These are phyloP conservation scores for Clavispora asparagi DNA, from an alignment of 805 yeast species.

Conservation along the genomic window DNA sequence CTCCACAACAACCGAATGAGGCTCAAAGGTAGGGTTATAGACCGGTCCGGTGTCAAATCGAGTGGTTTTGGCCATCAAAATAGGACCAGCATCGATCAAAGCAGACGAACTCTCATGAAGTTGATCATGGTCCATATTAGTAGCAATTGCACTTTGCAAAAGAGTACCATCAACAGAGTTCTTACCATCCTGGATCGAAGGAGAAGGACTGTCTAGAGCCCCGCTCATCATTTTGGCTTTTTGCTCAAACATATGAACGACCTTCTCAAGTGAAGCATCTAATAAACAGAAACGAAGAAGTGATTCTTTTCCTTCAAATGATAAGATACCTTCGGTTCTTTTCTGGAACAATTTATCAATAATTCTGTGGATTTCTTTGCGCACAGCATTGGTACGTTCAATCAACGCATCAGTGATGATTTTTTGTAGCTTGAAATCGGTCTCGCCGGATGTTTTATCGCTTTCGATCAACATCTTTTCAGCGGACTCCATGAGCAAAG, in stretches of 20 bases:
- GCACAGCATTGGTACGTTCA: slow-evolving; percentile 44
- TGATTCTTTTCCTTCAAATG: slow-evolving; percentile 53
- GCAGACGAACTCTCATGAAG: slow-evolving; percentile 48
- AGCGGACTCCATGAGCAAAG: slow-evolving; percentile 68
- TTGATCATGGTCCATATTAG: slow-evolving; percentile 17
- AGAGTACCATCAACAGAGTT: background rate
- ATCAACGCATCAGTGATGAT: slow-evolving; percentile 47
- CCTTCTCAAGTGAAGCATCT: slow-evolving; percentile 50
- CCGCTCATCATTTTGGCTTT: slow-evolving; percentile 19
- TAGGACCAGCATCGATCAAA: slow-evolving; percentile 49
- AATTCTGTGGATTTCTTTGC: slow-evolving; percentile 47
- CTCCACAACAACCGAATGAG: slow-evolving; percentile 71
- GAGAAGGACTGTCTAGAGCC: slow-evolving; percentile 15
- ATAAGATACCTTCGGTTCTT: slow-evolving; percentile 41
- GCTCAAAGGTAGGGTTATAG: slow-evolving; percentile 30
- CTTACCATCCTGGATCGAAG: slow-evolving; percentile 2
- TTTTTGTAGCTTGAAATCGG: slow-evolving; percentile 35
- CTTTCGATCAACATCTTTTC: slow-evolving; percentile 49
- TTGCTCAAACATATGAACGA: slow-evolving; percentile 47
- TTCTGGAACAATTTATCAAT: slow-evolving; percentile 46
- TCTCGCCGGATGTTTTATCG: slow-evolving; percentile 15
- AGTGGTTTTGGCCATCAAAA: slow-evolving; percentile 24
- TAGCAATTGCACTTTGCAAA: background rate
- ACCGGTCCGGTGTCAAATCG: slow-evolving; percentile 1
- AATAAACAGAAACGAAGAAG: slow-evolving; percentile 48